Conservation (phyloP, 108 stramenopile genomes). For the Fistulifera solaris region DNA sequence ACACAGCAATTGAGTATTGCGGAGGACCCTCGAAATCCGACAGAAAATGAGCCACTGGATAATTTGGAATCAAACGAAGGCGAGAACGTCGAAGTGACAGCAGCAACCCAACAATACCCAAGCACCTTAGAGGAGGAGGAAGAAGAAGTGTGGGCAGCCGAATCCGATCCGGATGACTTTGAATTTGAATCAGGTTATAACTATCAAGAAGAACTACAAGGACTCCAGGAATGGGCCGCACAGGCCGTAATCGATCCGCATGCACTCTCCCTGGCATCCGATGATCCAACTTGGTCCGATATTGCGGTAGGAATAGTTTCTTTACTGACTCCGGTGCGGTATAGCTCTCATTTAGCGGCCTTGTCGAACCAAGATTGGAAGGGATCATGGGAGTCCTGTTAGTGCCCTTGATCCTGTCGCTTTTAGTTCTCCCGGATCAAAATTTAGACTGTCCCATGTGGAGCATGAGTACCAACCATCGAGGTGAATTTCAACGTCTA, state of each 20-base stretch:
- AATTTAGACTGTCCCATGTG: no score
- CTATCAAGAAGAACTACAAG: slow-evolving; percentile 4
- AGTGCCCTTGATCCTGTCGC: background rate
- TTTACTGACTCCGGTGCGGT: background rate
- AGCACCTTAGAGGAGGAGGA: background rate
- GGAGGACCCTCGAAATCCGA: slow-evolving; percentile 2
- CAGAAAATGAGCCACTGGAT: no score
- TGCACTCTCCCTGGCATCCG: slow-evolving; percentile 3
- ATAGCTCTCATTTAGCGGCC: background rate
- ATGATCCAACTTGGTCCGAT: slow-evolving; percentile 1
- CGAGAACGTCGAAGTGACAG: background rate
- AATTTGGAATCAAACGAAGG: background rate
- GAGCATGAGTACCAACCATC: background rate
- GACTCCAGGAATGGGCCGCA: slow-evolving; percentile 6
- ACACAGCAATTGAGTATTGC: background rate
- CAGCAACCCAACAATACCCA: slow-evolving; percentile 2
- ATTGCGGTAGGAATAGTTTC: slow-evolving; percentile 1
- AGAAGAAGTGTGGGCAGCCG: slow-evolving; percentile 21
- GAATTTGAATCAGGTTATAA: slow-evolving; percentile 17
- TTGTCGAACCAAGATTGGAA: background rate
- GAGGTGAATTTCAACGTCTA: slow-evolving; percentile 3
- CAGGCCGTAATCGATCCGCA: slow-evolving; percentile 8
- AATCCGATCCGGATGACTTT: slow-evolving; percentile 24
- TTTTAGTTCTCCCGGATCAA: no score
- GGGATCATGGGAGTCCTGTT: background rate